phyloP scores from a whole-genome alignment of 371 early-diverging fungal species.

The Mortierella sp. region DNA sequence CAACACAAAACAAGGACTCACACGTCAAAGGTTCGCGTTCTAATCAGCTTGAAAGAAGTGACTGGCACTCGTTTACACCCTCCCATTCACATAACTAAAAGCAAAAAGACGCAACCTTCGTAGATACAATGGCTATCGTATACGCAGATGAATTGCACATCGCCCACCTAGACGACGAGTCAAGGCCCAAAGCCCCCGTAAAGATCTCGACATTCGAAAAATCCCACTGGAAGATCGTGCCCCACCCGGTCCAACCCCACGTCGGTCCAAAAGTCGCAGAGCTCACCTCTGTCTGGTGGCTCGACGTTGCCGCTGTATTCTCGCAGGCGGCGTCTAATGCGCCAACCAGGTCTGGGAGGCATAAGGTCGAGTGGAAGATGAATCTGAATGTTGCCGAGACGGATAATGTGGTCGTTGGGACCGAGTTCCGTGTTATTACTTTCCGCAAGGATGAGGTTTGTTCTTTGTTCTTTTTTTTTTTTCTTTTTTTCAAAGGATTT shows the following conservation, averaged over 20 bases:
- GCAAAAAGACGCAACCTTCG: too few species aligned
- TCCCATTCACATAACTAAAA: not conserved
- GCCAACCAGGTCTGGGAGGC: not conserved
- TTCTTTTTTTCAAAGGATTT: not conserved
- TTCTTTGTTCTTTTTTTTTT: not conserved
- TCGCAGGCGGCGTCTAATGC: not conserved
- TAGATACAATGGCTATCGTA: not conserved
- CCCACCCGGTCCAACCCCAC: constrained; percentile 8
- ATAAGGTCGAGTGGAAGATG: constrained; percentile 28
- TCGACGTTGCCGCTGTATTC: constrained; percentile 23
- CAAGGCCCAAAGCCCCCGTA: not conserved
- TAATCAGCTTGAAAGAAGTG: too few species aligned
- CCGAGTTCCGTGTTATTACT: constrained; percentile 22
- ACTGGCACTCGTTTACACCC: too few species aligned
- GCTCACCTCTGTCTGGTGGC: constrained; percentile 19
- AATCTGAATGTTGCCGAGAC: not conserved
- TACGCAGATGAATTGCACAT: constrained; percentile 20
- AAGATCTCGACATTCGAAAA: not conserved
- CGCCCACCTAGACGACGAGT: constrained; percentile 11
- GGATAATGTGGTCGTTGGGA: constrained; percentile 14
- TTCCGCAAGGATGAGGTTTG: constrained; percentile 22
- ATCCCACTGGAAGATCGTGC: constrained; percentile 12
- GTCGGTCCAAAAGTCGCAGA: constrained; percentile 18
- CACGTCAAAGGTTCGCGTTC: too few species aligned
- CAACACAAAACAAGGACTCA: too few species aligned